Evolutionary conservation across 495 filamentous ascomycete species (phyloP).

Genomic region (Penicillium longicatenatum): DNA sequence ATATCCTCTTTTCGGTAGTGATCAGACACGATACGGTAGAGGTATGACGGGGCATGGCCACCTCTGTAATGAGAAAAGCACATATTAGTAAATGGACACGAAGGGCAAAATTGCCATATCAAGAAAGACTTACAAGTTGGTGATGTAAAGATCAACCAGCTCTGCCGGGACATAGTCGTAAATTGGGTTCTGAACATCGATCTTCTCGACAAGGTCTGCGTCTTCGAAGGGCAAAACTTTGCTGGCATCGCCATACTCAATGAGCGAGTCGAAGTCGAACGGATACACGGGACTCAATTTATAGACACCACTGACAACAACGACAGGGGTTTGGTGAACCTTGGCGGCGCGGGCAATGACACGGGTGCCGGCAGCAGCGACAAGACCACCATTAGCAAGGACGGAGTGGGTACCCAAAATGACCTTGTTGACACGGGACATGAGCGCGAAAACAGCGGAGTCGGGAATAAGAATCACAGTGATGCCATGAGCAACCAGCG

Average conservation of each 20-base stretch:
- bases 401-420: slow-evolving; percentile 84
- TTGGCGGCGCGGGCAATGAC: slow-evolving; percentile 81
- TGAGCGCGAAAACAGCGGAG: slow-evolving; percentile 83
- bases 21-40: slow-evolving; percentile 79
- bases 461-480: slow-evolving; percentile 81
- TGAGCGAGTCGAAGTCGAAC: slow-evolving; percentile 71
- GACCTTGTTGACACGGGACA: slow-evolving; percentile 93
- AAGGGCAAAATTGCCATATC: neutral
- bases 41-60: slow-evolving; percentile 76
- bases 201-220: slow-evolving; percentile 69
- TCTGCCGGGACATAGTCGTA: slow-evolving; percentile 83
- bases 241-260: slow-evolving; percentile 79
- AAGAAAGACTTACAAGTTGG: slow-evolving; percentile 75
- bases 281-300: slow-evolving; percentile 89
- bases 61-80: slow-evolving; percentile 58
- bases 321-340: slow-evolving; percentile 75
- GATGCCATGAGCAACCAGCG: slow-evolving; percentile 73
- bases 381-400: slow-evolving; percentile 79
- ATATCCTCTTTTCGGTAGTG: slow-evolving; percentile 86
- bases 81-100: slow-evolving; percentile 23
- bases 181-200: slow-evolving; percentile 78
- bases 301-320: slow-evolving; percentile 83
- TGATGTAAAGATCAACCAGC: slow-evolving; percentile 85
- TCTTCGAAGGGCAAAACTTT: slow-evolving; percentile 74
- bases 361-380: slow-evolving; percentile 76